Conservation (phyloP, 306 rosid species). For the Cucurbita maxima region DNA sequence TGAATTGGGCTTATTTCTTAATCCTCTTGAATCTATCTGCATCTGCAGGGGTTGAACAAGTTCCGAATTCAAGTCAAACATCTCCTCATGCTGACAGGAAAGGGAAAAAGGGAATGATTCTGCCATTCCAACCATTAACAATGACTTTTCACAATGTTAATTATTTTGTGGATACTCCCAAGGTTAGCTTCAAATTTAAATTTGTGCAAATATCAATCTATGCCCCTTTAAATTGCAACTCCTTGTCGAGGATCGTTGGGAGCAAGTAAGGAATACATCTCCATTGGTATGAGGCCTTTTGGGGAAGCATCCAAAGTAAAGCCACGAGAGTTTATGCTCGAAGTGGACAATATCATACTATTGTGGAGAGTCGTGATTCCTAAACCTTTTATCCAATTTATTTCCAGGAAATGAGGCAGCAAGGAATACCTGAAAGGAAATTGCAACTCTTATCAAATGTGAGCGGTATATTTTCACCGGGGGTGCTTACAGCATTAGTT, state of each 20-base stretch:
- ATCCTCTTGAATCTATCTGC: conserved; percentile 2
- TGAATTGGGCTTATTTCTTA: not conserved
- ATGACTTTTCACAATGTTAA: conserved; percentile 79
- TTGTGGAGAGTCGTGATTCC: no score
- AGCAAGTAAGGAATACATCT: no score
- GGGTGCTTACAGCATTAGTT: conserved; percentile 84
- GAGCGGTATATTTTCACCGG: conserved; percentile 81
- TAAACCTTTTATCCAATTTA: not conserved
- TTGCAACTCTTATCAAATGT: conserved; percentile 68
- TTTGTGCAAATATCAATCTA: not conserved
- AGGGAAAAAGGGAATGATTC: conserved; percentile 73
- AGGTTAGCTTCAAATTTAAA: conserved; percentile 22
- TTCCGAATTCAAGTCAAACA: not conserved
- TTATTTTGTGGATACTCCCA: conserved; percentile 79
- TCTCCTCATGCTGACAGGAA: not conserved
- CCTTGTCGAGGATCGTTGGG: no score
- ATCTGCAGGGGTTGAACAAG: conserved; percentile 17
- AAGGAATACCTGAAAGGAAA: conserved; percentile 58
- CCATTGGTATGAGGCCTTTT: no score
- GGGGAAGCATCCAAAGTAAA: no score
- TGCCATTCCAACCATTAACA: conserved; percentile 81
- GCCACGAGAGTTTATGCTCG: no score
- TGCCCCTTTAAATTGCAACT: no score
- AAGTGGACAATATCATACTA: no score
- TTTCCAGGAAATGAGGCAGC: conserved; percentile 38